Conservation (phyloP, 179 eudicot species). For the Carnegiea gigantea region DNA sequence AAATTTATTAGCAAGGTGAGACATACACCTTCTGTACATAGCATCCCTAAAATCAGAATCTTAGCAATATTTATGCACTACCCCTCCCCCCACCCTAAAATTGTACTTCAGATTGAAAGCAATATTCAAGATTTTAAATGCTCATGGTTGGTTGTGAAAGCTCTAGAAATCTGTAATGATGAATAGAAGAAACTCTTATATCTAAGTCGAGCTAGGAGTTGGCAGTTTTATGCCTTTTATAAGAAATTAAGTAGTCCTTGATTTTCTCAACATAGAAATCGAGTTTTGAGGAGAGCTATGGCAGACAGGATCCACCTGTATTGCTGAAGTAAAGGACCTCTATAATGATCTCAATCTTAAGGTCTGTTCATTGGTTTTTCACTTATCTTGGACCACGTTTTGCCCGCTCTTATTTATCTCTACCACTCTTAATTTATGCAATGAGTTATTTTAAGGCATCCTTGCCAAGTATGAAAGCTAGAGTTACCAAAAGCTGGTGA, state of each 20-base stretch:
- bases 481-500: background rate
- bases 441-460: background rate
- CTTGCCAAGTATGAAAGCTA: background rate
- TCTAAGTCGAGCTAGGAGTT: background rate
- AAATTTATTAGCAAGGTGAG: constrained; percentile 81
- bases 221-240: too few species aligned
- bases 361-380: too few species aligned
- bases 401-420: too few species aligned
- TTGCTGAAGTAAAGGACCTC: background rate
- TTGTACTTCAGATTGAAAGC: constrained; percentile 64
- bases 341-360: background rate
- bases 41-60: background rate
- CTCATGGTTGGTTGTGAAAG: constrained; percentile 60
- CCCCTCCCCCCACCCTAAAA: background rate
- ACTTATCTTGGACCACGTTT: too few species aligned
- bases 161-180: background rate
- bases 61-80: background rate
- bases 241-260: background rate
- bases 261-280: background rate
- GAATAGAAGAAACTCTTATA: background rate
- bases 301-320: background rate
- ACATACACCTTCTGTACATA: background rate
- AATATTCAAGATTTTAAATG: constrained; percentile 88
- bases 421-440: too few species aligned
- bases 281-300: background rate